Evolutionary conservation across 2,329 filamentous ascomycete genomes (phyloP).

Genomic region (Simplicillium sp.): DNA sequence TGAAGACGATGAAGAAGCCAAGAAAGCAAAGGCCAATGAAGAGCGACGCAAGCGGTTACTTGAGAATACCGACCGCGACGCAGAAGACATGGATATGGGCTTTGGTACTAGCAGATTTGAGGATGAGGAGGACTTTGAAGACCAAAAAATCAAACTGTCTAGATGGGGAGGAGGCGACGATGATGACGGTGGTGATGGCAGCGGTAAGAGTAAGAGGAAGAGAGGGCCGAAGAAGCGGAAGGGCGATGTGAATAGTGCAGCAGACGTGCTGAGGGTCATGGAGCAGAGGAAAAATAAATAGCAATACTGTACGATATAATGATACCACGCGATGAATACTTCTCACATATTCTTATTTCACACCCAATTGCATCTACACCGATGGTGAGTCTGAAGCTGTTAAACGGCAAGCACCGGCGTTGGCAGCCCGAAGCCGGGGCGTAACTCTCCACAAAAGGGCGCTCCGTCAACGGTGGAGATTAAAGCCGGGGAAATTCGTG

Average conservation of each 20-base stretch:
- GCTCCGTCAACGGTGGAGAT: too few relatives aligned
- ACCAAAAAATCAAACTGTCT: slow-evolving; percentile 56
- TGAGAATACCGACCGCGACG: slow-evolving; percentile 64
- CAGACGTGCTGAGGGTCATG: slow-evolving; percentile 72
- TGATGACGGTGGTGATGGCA: slow-evolving; percentile 32
- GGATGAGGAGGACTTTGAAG: slow-evolving; percentile 77
- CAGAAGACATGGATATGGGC: slow-evolving; percentile 87
- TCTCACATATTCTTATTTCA: too few relatives aligned
- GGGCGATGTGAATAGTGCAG: slow-evolving; percentile 67
- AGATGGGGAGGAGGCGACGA: slow-evolving; percentile 51
- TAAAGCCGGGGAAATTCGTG: too few relatives aligned
- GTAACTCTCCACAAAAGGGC: too few relatives aligned
- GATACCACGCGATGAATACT: too few relatives aligned
- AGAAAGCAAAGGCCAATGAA: slow-evolving; percentile 45
- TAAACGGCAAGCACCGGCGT: too few relatives aligned
- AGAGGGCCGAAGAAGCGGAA: slow-evolving; percentile 67
- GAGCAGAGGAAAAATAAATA: slow-evolving; percentile 42
- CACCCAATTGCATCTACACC: too few relatives aligned
- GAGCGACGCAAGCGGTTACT: slow-evolving; percentile 68
- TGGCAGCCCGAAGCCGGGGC: too few relatives aligned
- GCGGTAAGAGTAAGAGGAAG: slow-evolving; percentile 51
- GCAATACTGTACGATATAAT: not conserved
- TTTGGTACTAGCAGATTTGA: slow-evolving; percentile 83
- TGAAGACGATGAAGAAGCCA: slow-evolving; percentile 25
- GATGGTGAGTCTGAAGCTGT: too few relatives aligned